phyloP scores from a whole-genome alignment of 345 rosid genomes.

The Euphorbia lathyris region DNA sequence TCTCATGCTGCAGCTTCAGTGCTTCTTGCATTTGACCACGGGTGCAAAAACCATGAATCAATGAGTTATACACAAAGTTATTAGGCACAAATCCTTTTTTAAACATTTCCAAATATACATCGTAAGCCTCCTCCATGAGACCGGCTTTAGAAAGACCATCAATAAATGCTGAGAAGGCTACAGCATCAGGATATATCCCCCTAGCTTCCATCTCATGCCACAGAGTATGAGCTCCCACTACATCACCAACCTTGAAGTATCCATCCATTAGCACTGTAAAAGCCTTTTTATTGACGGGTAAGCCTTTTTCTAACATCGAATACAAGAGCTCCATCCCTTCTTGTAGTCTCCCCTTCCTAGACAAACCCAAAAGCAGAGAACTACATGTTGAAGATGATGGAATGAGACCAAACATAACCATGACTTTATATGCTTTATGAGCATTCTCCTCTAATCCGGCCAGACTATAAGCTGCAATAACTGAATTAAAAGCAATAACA shows the following conservation, averaged over 20 bases:
- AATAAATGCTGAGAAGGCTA: slow-evolving; percentile 66
- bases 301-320: slow-evolving; percentile 48
- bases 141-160: slow-evolving; percentile 63
- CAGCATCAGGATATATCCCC: slow-evolving; percentile 54
- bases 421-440: slow-evolving; percentile 40
- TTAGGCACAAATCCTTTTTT: slow-evolving; percentile 55
- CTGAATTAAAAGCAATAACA: slow-evolving; percentile 57
- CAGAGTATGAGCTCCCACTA: slow-evolving; percentile 45
- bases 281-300: slow-evolving; percentile 47
- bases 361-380: slow-evolving; percentile 60
- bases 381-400: slow-evolving; percentile 66
- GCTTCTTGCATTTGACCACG: slow-evolving; percentile 52
- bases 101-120: slow-evolving; percentile 51
- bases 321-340: slow-evolving; percentile 52
- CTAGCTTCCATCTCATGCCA: slow-evolving; percentile 59
- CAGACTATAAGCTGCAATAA: slow-evolving; percentile 62
- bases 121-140: slow-evolving; percentile 55
- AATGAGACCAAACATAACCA: slow-evolving; percentile 42
- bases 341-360: slow-evolving; percentile 45
- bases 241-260: slow-evolving; percentile 48
- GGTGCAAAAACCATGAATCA: slow-evolving; percentile 60
- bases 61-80: slow-evolving; percentile 59
- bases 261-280: slow-evolving; percentile 69
- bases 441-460: slow-evolving; percentile 49
- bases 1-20: slow-evolving; percentile 46